Evolutionary conservation across 2,329 filamentous ascomycete species (phyloP).

Genomic region (Leptosphaerulina australis): DNA sequence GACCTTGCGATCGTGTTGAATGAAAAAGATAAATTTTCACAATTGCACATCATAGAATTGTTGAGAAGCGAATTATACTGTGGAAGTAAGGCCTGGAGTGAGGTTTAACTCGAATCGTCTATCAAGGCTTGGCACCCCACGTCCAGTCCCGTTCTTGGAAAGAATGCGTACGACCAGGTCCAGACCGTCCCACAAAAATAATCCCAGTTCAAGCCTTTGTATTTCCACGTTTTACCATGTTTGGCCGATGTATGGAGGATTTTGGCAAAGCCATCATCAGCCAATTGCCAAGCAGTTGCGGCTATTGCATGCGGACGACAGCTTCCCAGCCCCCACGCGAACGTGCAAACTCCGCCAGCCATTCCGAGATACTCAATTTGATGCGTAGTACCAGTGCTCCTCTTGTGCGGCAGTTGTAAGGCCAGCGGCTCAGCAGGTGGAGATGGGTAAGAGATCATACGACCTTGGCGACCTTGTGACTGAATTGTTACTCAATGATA

Average conservation of each 20-base stretch:
- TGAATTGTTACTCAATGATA: not conserved
- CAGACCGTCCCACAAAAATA: conserved; percentile 1
- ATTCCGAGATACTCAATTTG: not conserved
- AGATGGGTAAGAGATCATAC: not conserved
- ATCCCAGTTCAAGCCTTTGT: conserved; percentile 10
- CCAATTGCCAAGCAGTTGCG: conserved; percentile 2
- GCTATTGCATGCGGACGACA: not conserved
- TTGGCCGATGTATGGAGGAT: not conserved
- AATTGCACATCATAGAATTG: not conserved
- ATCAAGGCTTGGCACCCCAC: conserved; percentile 8
- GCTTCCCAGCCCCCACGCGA: conserved; percentile 3
- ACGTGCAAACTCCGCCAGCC: not conserved
- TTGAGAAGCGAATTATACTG: not conserved
- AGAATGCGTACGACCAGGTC: not conserved
- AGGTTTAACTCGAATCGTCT: not conserved
- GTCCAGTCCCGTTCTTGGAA: not conserved
- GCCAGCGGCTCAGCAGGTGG: not conserved
- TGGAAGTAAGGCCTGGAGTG: not conserved
- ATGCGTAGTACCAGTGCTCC: not conserved
- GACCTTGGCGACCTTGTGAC: conserved; percentile 2
- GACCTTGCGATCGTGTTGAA: not conserved
- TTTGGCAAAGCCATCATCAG: conserved; percentile 5
- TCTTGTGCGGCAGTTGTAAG: not conserved
- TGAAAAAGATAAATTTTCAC: not conserved
- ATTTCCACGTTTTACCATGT: conserved; percentile 1